A percentile compares a stretch with the other conserved stretches of the same genome.
Evolutionary conservation across 495 filamentous ascomycete genomes (phyloP).

Genomic region (Pyronema domesticum): DNA sequence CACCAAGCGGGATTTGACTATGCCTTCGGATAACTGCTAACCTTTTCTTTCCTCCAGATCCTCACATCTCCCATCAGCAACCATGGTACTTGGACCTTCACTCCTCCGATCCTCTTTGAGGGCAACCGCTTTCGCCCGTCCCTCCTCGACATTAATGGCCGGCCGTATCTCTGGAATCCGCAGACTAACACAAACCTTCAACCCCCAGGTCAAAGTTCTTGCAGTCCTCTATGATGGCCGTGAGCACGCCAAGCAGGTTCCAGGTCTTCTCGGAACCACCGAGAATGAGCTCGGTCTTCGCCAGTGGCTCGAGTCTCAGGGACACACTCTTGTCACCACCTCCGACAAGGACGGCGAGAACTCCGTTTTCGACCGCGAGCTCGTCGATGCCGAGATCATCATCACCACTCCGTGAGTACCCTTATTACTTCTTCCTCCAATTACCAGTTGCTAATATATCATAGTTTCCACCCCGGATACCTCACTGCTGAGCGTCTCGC

Average conservation of each 20-base stretch:
- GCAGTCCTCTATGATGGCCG: no score
- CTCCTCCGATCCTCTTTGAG: no score
- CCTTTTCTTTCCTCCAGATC: no score
- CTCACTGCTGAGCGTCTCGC: conserved; percentile 88
- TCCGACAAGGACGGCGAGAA: conserved; percentile 90
- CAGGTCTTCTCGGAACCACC: no score
- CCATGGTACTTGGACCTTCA: no score
- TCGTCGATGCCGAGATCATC: conserved; percentile 90
- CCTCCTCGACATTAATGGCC: no score
- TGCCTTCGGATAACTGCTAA: no score
- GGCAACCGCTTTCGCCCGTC: no score
- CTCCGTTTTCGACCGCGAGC: conserved; percentile 87
- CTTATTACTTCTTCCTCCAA: background rate
- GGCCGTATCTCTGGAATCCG: conserved; percentile 56
- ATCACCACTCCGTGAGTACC: conserved; percentile 84
- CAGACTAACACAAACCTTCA: conserved; percentile 71
- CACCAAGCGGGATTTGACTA: no score
- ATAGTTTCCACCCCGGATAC: conserved; percentile 95
- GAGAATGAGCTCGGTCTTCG: conserved; percentile 95
- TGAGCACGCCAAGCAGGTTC: no score
- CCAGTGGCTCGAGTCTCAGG: conserved; percentile 89
- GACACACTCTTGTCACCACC: conserved; percentile 90
- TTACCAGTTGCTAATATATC: background rate
- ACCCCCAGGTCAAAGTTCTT: no score
- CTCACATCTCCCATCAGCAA: no score